Percentiles rank a stretch among this genome's conserved stretches.
These are phyloP conservation scores for Forsythia suspensa DNA, from an alignment of 257 asterid species.

Conservation along the genomic window DNA sequence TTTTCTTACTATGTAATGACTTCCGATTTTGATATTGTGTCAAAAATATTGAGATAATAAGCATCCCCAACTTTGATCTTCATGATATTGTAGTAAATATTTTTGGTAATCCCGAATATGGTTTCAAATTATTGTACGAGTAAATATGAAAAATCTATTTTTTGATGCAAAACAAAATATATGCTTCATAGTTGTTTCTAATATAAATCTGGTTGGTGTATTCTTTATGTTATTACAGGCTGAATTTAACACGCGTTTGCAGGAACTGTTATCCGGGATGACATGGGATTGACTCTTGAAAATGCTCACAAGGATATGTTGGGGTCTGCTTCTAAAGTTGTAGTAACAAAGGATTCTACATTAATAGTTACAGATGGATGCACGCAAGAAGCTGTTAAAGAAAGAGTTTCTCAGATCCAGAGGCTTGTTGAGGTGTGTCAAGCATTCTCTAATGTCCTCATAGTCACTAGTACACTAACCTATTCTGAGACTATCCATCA, in stretches of 20 bases:
- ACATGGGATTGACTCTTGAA: constrained; percentile 66
- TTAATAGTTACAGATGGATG: constrained; percentile 70
- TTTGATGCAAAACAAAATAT: neutral
- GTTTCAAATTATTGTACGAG: neutral
- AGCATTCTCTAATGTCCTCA: neutral
- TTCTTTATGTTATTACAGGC: neutral
- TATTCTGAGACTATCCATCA: neutral
- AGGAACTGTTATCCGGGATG: constrained; percentile 88
- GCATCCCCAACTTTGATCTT: neutral
- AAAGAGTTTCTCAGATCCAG: constrained; percentile 63
- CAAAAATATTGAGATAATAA: neutral
- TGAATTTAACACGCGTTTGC: neutral
- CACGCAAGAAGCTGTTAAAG: constrained; percentile 54
- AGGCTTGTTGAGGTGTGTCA: constrained; percentile 63
- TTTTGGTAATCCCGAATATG: neutral
- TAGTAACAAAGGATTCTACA: constrained; percentile 71
- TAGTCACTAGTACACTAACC: neutral
- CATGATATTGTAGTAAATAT: neutral
- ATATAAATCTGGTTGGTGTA: neutral
- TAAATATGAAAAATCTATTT: neutral
- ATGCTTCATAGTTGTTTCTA: neutral
- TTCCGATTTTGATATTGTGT: neutral
- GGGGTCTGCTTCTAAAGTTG: constrained; percentile 77
- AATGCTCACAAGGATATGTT: constrained; percentile 55
- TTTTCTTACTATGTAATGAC: neutral